Evolutionary conservation across 371 early-diverging fungal genomes (phyloP).

Genomic region (Mortierella sp.): DNA sequence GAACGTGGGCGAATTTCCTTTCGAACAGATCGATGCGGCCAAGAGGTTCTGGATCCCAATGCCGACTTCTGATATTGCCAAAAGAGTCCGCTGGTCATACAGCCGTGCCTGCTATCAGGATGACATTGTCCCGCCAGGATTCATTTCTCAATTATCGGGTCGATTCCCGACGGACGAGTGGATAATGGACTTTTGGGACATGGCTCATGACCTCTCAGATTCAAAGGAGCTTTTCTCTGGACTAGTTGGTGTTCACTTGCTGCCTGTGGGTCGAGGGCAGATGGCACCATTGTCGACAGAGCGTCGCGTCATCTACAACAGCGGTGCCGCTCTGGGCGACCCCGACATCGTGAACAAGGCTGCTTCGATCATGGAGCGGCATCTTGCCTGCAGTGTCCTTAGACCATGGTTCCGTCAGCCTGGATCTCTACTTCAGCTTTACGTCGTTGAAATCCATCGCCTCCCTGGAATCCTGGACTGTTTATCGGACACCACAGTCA

Average conservation of each 20-base stretch:
- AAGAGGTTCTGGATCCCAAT: not conserved
- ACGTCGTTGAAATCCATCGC: slow-evolving; percentile 14
- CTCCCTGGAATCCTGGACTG: not conserved
- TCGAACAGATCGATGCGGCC: not conserved
- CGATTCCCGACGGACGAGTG: slow-evolving; percentile 31
- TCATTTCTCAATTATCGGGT: slow-evolving; percentile 6
- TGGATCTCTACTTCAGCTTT: not conserved
- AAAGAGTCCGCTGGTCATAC: not conserved
- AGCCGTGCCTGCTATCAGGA: not conserved
- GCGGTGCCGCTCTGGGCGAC: not conserved
- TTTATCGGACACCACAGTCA: not conserved
- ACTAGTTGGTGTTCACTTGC: slow-evolving; percentile 13
- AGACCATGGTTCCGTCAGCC: not conserved
- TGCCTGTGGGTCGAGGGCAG: slow-evolving; percentile 14
- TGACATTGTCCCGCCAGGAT: not conserved
- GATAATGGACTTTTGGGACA: slow-evolving; percentile 29
- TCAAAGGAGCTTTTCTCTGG: not conserved
- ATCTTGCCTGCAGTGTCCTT: slow-evolving; percentile 26
- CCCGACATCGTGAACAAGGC: not conserved
- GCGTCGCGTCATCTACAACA: not conserved
- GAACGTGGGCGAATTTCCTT: not conserved
- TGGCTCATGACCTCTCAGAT: not conserved
- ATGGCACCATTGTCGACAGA: slow-evolving; percentile 21
- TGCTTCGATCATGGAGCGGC: slow-evolving; percentile 12
- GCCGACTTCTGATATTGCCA: not conserved